These are phyloP conservation scores for Apiospora aurea DNA, from an alignment of 2,329 filamentous ascomycete species.

Conservation along the genomic window DNA sequence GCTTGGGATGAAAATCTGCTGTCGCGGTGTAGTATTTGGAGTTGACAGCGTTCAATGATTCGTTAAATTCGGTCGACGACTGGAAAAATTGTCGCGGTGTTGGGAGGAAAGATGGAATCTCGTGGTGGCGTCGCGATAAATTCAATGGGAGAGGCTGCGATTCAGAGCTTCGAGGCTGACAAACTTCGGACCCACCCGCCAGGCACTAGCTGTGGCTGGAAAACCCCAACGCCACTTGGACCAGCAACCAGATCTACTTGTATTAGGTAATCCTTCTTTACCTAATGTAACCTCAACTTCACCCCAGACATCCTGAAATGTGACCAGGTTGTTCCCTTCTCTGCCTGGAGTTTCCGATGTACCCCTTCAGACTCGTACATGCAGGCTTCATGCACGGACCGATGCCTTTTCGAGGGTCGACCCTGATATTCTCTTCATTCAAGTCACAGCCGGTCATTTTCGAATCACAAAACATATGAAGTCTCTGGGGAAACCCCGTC, in stretches of 20 bases:
- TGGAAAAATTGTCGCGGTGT: not conserved
- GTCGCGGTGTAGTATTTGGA: not conserved
- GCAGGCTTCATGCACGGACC: too few relatives aligned
- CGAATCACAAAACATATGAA: too few relatives aligned
- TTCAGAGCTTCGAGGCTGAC: constrained; percentile 10
- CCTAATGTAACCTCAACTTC: too few relatives aligned
- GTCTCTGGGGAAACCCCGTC: too few relatives aligned
- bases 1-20: not conserved
- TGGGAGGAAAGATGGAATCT: not conserved
- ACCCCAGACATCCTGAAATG: too few relatives aligned
- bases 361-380: too few relatives aligned
- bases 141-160: constrained; percentile 16
- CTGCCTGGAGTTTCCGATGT: too few relatives aligned
- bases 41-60: not conserved
- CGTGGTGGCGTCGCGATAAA: constrained; percentile 17
- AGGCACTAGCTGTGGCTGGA: constrained; percentile 18
- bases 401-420: too few relatives aligned
- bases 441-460: too few relatives aligned
- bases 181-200: not conserved
- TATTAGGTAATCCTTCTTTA: too few relatives aligned
- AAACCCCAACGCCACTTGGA: not conserved
- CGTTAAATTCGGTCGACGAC: not conserved
- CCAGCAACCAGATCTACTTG: not conserved
- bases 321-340: too few relatives aligned
- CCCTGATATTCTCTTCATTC: too few relatives aligned